Evolutionary conservation across 73 alveolate genomes (phyloP), one percentile per base, ranked within the genome.

Genomic region (Paramecium biaurelia): DNA sequence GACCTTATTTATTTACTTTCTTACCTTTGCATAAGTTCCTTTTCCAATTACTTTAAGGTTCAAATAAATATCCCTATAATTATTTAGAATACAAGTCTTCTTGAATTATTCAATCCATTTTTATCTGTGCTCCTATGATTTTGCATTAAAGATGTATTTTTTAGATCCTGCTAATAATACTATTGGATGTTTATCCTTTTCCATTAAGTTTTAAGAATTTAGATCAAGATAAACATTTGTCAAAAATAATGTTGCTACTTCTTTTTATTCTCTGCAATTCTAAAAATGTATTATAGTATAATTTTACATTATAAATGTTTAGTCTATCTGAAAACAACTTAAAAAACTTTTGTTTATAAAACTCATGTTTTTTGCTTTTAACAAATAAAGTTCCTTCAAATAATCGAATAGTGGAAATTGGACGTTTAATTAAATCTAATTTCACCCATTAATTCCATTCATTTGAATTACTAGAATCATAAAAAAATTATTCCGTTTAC

Each of bases 11-110:
- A 58, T 58, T 21, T 10, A 15, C 2, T 21, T 1, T 58, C 18
- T 58, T 58, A 58, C 89, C 70, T 76, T 76, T 32, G 89, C 89
- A 37, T 32, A 76, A 2, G 89, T 37, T 15, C 89, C 89, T 23
- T 76, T 76, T 21, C 89, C 89, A 0, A 76, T 38, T 9, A 76
- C 89, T 76, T 76, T 76, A 7, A 76, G 70, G 7, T 76, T 76
- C 12, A 76, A 23, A 12, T 14, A 76, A 7, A 15, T 18, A 4
- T 76, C 89, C n/a, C 89, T 9, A 20, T 76, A 76, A 38, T 38
- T 42, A 41, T 37, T 32, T 12, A 76, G 21, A 76, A 76, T 76
- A 57, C 89, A 76, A 37, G 89, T 76, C 41, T 34, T 24, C 23
- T 76, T 37, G 28, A 76, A 42, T n/a, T 76, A 6, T 21, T 76